Evolutionary conservation across 106 monocot genomes (phyloP).

Genomic region (Narthecium ossifragum): DNA sequence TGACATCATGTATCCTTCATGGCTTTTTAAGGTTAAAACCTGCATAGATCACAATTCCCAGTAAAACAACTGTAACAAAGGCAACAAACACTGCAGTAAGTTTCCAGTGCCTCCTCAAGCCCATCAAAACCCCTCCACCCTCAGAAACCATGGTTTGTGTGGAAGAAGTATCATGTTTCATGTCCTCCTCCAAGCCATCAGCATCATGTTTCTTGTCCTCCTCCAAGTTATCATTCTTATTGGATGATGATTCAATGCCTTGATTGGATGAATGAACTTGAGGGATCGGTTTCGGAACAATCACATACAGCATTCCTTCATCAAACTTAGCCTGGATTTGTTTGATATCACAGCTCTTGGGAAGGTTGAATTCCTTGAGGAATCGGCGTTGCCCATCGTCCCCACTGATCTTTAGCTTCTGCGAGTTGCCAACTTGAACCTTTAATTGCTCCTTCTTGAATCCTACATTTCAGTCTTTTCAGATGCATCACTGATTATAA

Average conservation of each 20-base stretch:
- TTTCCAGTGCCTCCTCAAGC: not conserved
- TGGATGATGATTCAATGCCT: not conserved
- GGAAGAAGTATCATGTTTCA: too few species aligned
- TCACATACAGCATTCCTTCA: slow-evolving; percentile 23
- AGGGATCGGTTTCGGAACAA: slow-evolving; percentile 17
- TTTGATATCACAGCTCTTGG: not conserved
- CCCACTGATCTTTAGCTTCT: slow-evolving; percentile 29
- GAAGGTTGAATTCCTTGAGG: slow-evolving; percentile 22
- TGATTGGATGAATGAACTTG: not conserved
- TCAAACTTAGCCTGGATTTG: slow-evolving; percentile 30
- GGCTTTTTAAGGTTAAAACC: too few species aligned
- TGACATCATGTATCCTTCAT: too few species aligned
- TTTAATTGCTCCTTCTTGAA: slow-evolving; percentile 41
- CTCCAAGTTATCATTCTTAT: too few species aligned
- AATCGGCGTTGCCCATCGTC: slow-evolving; percentile 19
- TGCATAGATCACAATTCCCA: not conserved
- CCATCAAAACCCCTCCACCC: not conserved
- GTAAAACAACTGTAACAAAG: not conserved
- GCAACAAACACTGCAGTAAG: not conserved
- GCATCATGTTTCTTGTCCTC: too few species aligned
- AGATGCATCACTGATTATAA: too few species aligned
- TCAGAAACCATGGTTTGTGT: too few species aligned
- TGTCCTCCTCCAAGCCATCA: too few species aligned
- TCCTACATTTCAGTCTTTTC: too few species aligned
- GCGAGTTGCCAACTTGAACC: slow-evolving; percentile 16